These are phyloP conservation scores for Thuidium tamariscinum DNA, from an alignment of 225 moss, liverwort and hornwort genomes.

Conservation along the genomic window DNA sequence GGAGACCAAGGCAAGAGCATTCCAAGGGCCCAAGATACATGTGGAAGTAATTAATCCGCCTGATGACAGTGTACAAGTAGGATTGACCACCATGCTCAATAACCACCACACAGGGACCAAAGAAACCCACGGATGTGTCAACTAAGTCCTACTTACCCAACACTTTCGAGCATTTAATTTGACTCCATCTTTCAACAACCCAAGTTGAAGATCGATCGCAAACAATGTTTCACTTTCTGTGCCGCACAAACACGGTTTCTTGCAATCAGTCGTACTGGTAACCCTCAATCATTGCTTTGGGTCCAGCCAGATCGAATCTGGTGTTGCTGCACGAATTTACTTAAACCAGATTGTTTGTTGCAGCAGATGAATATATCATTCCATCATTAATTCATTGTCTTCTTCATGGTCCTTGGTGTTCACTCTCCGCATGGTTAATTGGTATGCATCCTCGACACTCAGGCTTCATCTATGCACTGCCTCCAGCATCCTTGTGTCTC, in stretches of 20 bases:
- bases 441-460: neutral
- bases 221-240: neutral
- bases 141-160: neutral
- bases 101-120: neutral
- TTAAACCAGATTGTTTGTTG: neutral
- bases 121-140: neutral
- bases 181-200: neutral
- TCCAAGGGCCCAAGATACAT: neutral
- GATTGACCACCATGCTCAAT: neutral
- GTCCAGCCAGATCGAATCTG: neutral
- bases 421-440: neutral
- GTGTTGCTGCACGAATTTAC: neutral
- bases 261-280: neutral
- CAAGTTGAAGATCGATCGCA: too few relatives aligned
- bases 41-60: neutral
- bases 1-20: too few relatives aligned
- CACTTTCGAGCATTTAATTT: neutral
- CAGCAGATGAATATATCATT: neutral
- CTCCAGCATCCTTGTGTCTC: too few relatives aligned
- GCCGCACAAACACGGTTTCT: neutral
- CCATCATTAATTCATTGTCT: too few relatives aligned
- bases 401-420: too few relatives aligned
- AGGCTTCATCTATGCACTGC: too few relatives aligned
- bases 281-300: neutral
- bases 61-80: too few relatives aligned